Percentiles rank a stretch among this genome's conserved stretches.
phyloP scores from a whole-genome alignment of 2,329 filamentous ascomycete species.

The Neocucurbitaria cava region DNA sequence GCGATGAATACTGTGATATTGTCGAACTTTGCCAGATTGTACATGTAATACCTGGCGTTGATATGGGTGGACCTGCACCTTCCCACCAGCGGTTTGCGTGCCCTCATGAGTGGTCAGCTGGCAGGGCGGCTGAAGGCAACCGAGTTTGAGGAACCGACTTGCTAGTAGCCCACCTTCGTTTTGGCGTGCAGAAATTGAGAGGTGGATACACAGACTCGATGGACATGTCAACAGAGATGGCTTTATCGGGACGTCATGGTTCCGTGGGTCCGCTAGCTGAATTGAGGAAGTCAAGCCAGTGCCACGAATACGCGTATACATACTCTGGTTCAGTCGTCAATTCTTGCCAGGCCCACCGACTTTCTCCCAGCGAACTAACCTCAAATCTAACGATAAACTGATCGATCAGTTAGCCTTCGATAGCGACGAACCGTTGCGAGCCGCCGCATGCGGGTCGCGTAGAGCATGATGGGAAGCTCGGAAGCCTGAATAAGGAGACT shows the following conservation, averaged over 20 bases:
- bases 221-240: not conserved
- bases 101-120: too few relatives aligned
- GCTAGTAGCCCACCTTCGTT: not conserved
- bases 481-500: not conserved
- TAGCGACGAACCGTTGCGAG: not conserved
- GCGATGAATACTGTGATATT: too few relatives aligned
- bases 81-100: too few relatives aligned
- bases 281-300: not conserved
- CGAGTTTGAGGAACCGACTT: not conserved
- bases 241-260: not conserved
- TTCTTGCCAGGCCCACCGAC: not conserved
- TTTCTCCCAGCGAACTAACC: not conserved
- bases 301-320: not conserved
- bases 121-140: not conserved
- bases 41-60: too few relatives aligned
- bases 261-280: not conserved
- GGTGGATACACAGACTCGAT: not conserved
- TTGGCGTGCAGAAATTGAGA: not conserved
- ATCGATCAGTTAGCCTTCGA: not conserved
- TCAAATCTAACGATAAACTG: not conserved
- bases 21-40: too few relatives aligned
- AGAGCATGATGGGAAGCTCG: not conserved
- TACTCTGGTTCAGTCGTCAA: not conserved
- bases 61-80: too few relatives aligned
- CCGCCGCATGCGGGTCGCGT: too few relatives aligned